Evolutionary conservation across 495 filamentous ascomycete genomes (phyloP).

Genomic region (Penicillium verhagenii): DNA sequence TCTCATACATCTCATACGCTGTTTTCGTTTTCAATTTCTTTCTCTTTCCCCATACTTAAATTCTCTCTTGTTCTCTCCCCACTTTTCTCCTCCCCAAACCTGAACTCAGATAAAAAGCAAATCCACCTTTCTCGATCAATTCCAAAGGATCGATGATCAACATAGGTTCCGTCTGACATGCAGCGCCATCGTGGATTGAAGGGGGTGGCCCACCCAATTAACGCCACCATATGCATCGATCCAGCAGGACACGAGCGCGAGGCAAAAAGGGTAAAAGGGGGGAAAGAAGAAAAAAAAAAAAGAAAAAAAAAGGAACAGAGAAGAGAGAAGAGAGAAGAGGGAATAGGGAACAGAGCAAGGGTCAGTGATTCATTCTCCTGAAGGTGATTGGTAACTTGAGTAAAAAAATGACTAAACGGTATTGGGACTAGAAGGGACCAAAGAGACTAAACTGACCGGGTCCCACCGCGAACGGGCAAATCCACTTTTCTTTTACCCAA

Average conservation of each 20-base stretch:
- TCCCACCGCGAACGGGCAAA: constrained; percentile 20
- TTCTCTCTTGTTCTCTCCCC: background rate
- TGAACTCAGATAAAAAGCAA: background rate
- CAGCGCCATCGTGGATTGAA: constrained; percentile 16
- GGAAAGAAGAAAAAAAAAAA: too few species aligned
- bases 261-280: background rate
- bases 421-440: too few species aligned
- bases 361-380: too few species aligned
- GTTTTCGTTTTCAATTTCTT: background rate
- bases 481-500: constrained; percentile 16
- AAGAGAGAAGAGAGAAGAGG: too few species aligned
- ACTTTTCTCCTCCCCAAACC: background rate
- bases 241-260: constrained; percentile 2
- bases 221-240: constrained; percentile 7
- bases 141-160: constrained; percentile 21
- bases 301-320: too few species aligned
- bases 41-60: background rate
- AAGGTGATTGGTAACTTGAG: too few species aligned
- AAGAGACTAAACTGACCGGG: background rate
- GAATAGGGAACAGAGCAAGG: too few species aligned
- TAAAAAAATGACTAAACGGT: too few species aligned
- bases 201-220: constrained; percentile 8
- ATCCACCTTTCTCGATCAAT: background rate
- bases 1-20: background rate
- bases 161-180: constrained; percentile 30